These are phyloP conservation scores for Zygotorulaspora sp. DNA, from an alignment of 805 yeast genomes.

Conservation along the genomic window DNA sequence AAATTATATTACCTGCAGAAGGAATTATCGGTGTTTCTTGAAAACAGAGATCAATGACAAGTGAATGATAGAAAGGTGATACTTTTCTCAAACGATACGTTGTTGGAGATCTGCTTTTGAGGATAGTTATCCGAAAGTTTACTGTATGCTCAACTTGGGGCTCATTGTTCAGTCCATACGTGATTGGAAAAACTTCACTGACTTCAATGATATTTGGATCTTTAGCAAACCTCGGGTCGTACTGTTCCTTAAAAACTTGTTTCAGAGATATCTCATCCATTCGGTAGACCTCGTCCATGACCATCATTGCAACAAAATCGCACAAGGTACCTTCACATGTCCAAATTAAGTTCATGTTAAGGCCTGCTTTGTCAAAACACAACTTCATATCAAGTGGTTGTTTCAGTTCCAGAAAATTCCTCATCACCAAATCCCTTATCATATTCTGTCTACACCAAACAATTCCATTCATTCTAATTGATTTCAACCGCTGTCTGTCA, in stretches of 20 bases:
- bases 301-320: conserved; percentile 25
- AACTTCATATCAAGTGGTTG: conserved; percentile 2
- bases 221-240: conserved; percentile 3
- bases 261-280: conserved; percentile 25
- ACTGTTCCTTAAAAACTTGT: conserved; percentile 20
- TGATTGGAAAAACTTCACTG: conserved; percentile 19
- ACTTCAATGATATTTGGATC: conserved; percentile 22
- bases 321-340: conserved; percentile 26
- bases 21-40: conserved; percentile 15
- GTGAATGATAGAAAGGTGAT: conserved; percentile 13
- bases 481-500: conserved; percentile 3
- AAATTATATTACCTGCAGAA: conserved; percentile 10
- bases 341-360: conserved; percentile 32
- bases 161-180: conserved; percentile 15
- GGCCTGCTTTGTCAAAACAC: conserved; percentile 29
- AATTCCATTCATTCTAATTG: conserved; percentile 24
- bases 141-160: conserved; percentile 8
- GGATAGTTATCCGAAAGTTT: conserved; percentile 20
- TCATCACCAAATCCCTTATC: conserved; percentile 25
- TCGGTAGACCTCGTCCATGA: conserved; percentile 24
- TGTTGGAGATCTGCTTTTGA: conserved; percentile 19
- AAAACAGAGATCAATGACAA: conserved; percentile 19
- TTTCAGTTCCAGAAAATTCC: conserved; percentile 9
- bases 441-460: conserved; percentile 34
- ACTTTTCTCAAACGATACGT: conserved; percentile 16